phyloP scores from a whole-genome alignment of 2,329 filamentous ascomycete genomes.

The Zasmidium angulare region DNA sequence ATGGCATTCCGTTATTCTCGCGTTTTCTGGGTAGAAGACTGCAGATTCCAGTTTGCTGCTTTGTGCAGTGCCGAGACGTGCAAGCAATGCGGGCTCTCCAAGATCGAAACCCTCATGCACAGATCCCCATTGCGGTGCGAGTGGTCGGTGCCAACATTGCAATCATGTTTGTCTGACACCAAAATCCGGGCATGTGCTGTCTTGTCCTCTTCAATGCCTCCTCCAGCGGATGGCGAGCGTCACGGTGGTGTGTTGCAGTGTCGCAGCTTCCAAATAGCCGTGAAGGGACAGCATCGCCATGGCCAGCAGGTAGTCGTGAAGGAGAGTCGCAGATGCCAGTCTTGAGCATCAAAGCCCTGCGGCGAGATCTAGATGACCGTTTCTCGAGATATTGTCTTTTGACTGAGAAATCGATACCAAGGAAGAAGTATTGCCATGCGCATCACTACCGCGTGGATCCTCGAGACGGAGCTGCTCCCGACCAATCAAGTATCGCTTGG shows the following conservation, averaged over 20 bases:
- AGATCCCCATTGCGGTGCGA: too few species aligned
- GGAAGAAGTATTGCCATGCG: background rate
- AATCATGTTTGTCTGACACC: too few species aligned
- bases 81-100: too few species aligned
- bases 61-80: too few species aligned
- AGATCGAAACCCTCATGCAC: too few species aligned
- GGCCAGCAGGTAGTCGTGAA: background rate
- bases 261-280: background rate
- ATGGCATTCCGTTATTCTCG: too few species aligned
- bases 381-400: background rate
- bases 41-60: too few species aligned
- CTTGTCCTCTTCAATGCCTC: background rate
- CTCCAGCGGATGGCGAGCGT: background rate
- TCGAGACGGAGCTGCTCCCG: background rate
- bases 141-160: too few species aligned
- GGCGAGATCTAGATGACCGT: background rate
- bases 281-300: background rate
- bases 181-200: background rate
- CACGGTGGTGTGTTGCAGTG: background rate
- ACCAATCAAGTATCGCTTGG: background rate
- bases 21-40: too few species aligned
- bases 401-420: background rate
- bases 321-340: background rate
- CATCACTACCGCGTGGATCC: background rate
- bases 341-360: background rate